Evolutionary conservation across 1,284 basidiomycete genomes (phyloP), one percentile per base, ranked within the genome.

Genomic region (Cryptococcus depauperatus): DNA sequence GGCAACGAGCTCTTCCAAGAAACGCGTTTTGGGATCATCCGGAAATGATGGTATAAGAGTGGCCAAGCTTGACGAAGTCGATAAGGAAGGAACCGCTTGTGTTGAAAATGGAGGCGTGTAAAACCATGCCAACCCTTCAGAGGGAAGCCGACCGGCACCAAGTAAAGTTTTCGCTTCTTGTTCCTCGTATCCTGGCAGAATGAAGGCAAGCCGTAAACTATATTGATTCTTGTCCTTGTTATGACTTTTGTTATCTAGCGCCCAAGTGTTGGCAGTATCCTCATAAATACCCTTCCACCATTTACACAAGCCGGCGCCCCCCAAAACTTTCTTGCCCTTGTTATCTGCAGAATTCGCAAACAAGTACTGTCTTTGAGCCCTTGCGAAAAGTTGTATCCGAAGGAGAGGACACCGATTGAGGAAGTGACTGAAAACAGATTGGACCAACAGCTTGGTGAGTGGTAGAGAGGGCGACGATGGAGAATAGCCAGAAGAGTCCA

Each of bases 1-100:
- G 47, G 52, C 35, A 13, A 67, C 85, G 39, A 93, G 79, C 64
- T 92, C 88, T 61, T 87, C 84, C 62, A 95, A 70, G 67, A 95
- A 95, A 18, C 91, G 78, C 44, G 85, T 81, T 67, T 95, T 95
- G 2, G 91, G 90, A 67, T 93, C 89, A 61, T 96, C 91, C 16
- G 89, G 85, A 60, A 95, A 88, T 44, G 78, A 82, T 2, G 91
- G 91, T 19, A 95, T 83, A 43, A 80, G 77, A 38, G 80, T 77
- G 0, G 85, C 85, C 19, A 93, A 70, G 37, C 19, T 19, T 3
- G 18, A 16, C 1, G 7, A n/a, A n/a, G 11, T 16, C 10, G 37
- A 10, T 10, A 16, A 4, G 8, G 38, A 29, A 9, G 35, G 26
- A 30, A 41, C 35, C 25, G 57, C 40, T 29, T 54, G 30, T 5